Evolutionary conservation across 108 stramenopile species (phyloP), one percentile per base, ranked within the genome.

Genomic region (Aureococcus anophagefferens): DNA sequence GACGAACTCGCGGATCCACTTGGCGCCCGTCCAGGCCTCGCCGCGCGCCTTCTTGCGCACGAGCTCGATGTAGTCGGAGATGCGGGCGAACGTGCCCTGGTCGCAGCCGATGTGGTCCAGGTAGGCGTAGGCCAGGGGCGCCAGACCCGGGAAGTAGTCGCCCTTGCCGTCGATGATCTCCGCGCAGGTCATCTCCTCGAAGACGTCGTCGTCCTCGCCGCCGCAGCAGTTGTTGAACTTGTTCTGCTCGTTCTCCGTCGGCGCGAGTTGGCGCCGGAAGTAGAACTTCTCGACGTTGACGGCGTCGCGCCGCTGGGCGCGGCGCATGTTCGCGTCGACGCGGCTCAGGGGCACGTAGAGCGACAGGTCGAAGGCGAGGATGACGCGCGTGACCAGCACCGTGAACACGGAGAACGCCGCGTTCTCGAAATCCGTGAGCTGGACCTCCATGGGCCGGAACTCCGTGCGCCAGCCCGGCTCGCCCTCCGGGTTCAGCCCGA

Each of bases 401-500:
- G 85, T 91, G 79, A 97, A 95, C 15, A 92, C 92, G 21, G 94
- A 86, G 74, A 96, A 97, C 4, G 98, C 98, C 0, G 98, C 93
- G 83, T 99, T 97, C 73, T 97, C 98, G 68, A 95, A 96, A 74
- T 99, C 98, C 13, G 98, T 99, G 28, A 95, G 83, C 74, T 97
- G 96, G 71, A 95, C 87, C 81, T 99, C 98, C 94, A 99, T 95
- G 68, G 94, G 90, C 29, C 98, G 85, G 85, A 97, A 95, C 77
- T 99, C 98, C 13, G 93, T 93, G 64, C 98, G 82, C 96, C 96
- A 97, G 32, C 98, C 98, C 80, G 96, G 97, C 36, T 92, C 89
- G n/a, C 93, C 92, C 72, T 90, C 89, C 15, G 92, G 91, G 17
- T 78, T 74, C 35, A 68, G 64, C 0, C 64, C 33, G 64, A 17